These are phyloP conservation scores for Zizania latifolia DNA, from an alignment of 176 grass and related monocot species.

Conservation along the genomic window DNA sequence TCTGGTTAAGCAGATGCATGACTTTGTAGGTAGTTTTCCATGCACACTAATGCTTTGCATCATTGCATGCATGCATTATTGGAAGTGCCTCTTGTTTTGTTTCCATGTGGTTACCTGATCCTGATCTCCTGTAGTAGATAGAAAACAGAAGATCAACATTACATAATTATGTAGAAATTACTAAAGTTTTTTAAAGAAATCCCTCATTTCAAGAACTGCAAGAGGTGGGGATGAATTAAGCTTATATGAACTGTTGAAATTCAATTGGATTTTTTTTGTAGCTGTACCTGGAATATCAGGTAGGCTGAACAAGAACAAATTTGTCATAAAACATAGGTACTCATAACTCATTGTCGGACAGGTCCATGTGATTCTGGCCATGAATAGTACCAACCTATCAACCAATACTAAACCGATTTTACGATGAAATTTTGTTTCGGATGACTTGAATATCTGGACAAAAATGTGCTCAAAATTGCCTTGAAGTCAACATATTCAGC, in stretches of 20 bases:
- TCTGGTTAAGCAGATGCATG: slow-evolving; percentile 19
- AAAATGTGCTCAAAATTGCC: background rate
- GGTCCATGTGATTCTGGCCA: background rate
- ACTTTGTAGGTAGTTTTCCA: slow-evolving; percentile 15
- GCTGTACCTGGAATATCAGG: background rate
- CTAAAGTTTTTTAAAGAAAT: background rate
- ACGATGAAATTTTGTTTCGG: background rate
- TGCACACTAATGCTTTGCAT: background rate
- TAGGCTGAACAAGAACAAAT: background rate
- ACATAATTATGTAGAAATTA: background rate
- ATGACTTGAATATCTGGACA: background rate
- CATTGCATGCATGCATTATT: slow-evolving; percentile 2
- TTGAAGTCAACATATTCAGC: background rate
- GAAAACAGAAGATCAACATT: background rate
- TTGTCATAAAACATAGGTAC: background rate
- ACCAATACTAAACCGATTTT: background rate
- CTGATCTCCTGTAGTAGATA: background rate
- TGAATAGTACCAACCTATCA: background rate
- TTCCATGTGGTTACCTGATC: background rate
- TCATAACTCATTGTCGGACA: background rate
- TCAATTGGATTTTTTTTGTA: background rate
- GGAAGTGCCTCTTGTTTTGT: background rate
- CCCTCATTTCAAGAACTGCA: background rate
- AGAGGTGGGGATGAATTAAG: background rate
- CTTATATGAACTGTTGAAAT: background rate